Percentiles rank a stretch among this genome's conserved stretches.
These are phyloP conservation scores for Claviceps pusilla DNA, from an alignment of 2,329 filamentous ascomycete genomes.

Conservation along the genomic window DNA sequence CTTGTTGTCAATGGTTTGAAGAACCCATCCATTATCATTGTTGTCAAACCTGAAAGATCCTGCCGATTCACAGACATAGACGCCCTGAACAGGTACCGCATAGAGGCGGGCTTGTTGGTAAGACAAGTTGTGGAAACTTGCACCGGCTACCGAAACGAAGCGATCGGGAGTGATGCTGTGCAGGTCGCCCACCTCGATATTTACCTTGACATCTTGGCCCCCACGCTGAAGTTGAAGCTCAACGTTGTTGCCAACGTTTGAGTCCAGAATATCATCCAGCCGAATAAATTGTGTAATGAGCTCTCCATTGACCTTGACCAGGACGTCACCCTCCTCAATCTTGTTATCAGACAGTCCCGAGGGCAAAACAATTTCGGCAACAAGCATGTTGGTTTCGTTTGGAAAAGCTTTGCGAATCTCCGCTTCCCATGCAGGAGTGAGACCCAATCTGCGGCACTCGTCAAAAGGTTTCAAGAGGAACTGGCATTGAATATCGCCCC, in stretches of 20 bases:
- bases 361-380: constrained; percentile 87
- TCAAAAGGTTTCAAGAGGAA: constrained; percentile 96
- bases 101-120: constrained; percentile 97
- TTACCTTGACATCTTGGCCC: constrained; percentile 71
- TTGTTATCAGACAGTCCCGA: constrained; percentile 76
- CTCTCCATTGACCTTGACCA: constrained; percentile 86
- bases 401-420: constrained; percentile 72
- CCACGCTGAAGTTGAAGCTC: constrained; percentile 75
- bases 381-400: constrained; percentile 89
- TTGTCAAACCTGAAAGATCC: constrained; percentile 92
- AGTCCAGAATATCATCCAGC: constrained; percentile 82
- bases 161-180: constrained; percentile 91
- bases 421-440: constrained; percentile 75
- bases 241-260: constrained; percentile 65
- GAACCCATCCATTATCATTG: constrained; percentile 80
- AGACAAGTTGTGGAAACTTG: constrained; percentile 87
- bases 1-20: constrained; percentile 84
- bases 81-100: constrained; percentile 78
- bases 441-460: constrained; percentile 77
- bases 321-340: constrained; percentile 84
- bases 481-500: constrained; percentile 95
- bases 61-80: constrained; percentile 87
- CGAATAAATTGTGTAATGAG: constrained; percentile 85
- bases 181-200: constrained; percentile 73
- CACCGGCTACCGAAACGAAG: constrained; percentile 87